Conservation (phyloP, 202 grass and related monocot genomes). For the Panicum hallii region DNA sequence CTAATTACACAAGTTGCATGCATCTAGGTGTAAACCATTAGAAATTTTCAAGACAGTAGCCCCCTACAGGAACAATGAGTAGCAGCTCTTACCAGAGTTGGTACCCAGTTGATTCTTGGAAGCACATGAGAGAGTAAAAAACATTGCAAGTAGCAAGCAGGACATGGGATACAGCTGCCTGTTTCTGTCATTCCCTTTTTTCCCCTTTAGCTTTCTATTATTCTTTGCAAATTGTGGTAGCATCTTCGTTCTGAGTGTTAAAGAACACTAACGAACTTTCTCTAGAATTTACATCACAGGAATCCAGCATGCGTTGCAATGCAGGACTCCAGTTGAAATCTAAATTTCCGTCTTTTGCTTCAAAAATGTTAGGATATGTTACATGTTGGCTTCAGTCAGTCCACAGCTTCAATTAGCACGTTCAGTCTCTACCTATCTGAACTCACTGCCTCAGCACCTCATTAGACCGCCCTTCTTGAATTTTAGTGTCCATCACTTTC, state of each 20-base stretch:
- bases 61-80: background rate
- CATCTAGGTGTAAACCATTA: conserved; percentile 1
- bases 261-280: background rate
- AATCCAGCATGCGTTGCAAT: background rate
- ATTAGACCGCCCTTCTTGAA: background rate
- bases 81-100: conserved; percentile 23
- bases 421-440: background rate
- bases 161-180: background rate
- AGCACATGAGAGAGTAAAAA: background rate
- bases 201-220: background rate
- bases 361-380: background rate
- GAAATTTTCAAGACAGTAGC: too few species aligned
- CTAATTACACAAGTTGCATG: background rate
- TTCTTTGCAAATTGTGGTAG: background rate
- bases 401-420: background rate
- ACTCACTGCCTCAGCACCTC: background rate
- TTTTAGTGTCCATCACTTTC: background rate
- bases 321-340: background rate
- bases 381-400: background rate
- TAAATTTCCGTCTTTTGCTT: background rate
- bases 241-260: background rate
- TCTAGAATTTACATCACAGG: too few species aligned
- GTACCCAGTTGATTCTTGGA: background rate
- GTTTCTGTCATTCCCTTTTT: too few species aligned
- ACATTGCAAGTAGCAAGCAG: conserved; percentile 12